Evolutionary conservation across 305 asterid species (phyloP).

Genomic region (Ilex paraguariensis): DNA sequence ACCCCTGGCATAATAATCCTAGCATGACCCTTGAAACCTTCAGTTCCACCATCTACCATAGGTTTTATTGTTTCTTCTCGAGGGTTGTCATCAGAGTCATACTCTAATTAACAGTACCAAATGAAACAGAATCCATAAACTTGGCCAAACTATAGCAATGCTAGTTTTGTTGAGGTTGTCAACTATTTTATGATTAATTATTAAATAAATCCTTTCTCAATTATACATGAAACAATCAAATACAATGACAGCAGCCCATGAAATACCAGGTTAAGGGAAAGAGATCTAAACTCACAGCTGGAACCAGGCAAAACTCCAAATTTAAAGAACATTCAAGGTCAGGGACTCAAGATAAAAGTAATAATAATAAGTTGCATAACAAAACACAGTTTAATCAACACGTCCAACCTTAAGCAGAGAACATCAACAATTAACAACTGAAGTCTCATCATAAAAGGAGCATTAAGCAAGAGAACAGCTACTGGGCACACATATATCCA

Average conservation of each 20-base stretch:
- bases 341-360: no score
- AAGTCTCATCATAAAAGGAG: no score
- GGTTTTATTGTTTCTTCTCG: slow-evolving; percentile 80
- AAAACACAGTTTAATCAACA: no score
- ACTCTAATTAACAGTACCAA: slow-evolving; percentile 40
- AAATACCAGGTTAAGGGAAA: not conserved
- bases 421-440: no score
- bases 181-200: no score
- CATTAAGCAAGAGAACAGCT: no score
- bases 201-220: no score
- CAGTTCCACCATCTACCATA: slow-evolving; percentile 99
- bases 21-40: slow-evolving; percentile 99
- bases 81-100: slow-evolving; percentile 73
- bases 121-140: slow-evolving; percentile 16
- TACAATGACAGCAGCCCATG: slow-evolving; percentile 5
- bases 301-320: slow-evolving; percentile 8
- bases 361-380: no score
- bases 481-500: no score
- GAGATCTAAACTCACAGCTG: not conserved
- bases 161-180: not conserved
- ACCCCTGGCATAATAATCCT: slow-evolving; percentile 91
- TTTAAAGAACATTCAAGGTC: not conserved
- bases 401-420: no score
- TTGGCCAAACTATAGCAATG: slow-evolving; percentile 13
- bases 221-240: not conserved